phyloP scores from a whole-genome alignment of 2,329 filamentous ascomycete genomes.

The Rosellinia necatrix region DNA sequence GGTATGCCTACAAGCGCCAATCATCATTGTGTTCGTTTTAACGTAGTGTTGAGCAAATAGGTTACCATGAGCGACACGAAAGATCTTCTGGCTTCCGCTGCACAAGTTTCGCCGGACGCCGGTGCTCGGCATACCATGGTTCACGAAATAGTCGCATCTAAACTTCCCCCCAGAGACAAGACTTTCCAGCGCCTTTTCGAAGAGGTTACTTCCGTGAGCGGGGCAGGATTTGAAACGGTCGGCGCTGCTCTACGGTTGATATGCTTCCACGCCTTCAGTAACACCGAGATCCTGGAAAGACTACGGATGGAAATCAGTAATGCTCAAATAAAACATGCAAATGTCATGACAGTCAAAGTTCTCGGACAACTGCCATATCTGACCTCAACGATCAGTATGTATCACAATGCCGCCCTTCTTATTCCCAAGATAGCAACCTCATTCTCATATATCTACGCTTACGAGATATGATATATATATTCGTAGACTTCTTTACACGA shows the following conservation, averaged over 20 bases:
- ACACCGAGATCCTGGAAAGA: background rate
- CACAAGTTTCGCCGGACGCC: background rate
- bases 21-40: too few species aligned
- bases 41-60: background rate
- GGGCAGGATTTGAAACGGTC: background rate
- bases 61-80: background rate
- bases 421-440: too few species aligned
- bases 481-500: too few species aligned
- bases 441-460: too few species aligned
- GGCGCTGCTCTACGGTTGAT: background rate
- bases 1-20: too few species aligned
- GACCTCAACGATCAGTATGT: too few species aligned
- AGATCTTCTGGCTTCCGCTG: background rate
- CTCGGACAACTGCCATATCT: background rate
- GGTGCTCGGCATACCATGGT: background rate
- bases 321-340: background rate
- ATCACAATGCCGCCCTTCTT: too few species aligned
- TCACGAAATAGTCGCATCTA: background rate
- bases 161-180: background rate
- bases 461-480: too few species aligned
- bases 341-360: background rate
- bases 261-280: background rate
- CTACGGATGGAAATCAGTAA: background rate
- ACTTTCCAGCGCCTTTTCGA: background rate
- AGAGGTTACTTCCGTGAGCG: background rate